Evolutionary conservation across 2,329 filamentous ascomycete species (phyloP).

Genomic region (Gliomastix tumulicola): DNA sequence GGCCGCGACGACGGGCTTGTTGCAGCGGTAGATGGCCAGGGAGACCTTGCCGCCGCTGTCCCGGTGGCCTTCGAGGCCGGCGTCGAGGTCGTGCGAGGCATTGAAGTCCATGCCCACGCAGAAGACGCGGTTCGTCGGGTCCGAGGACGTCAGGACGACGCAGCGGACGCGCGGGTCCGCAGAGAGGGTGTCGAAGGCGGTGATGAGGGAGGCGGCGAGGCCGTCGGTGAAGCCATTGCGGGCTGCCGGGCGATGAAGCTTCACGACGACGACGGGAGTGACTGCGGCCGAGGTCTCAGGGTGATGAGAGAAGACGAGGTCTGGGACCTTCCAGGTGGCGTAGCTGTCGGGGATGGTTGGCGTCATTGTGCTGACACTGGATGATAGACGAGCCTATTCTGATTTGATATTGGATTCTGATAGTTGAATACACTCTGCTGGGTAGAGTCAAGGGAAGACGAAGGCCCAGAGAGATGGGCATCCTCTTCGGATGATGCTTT

Average conservation of each 20-base stretch:
- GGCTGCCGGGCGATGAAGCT: constrained; percentile 56
- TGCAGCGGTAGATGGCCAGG: constrained; percentile 48
- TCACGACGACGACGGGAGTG: constrained; percentile 56
- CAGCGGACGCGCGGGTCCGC: constrained; percentile 45
- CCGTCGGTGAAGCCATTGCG: constrained; percentile 63
- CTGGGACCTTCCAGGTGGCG: constrained; percentile 28
- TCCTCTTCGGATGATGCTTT: too few relatives aligned
- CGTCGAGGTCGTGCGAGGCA: constrained; percentile 15
- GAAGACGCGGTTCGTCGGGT: constrained; percentile 41
- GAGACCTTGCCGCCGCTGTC: constrained; percentile 46
- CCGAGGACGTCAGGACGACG: constrained; percentile 47
- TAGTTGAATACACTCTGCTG: too few relatives aligned
- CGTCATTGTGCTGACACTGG: background rate
- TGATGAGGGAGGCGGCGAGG: constrained; percentile 56
- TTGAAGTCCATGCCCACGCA: constrained; percentile 53
- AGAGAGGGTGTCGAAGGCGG: constrained; percentile 43
- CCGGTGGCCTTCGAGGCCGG: constrained; percentile 25
- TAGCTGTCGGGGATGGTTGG: constrained; percentile 26
- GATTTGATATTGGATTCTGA: too few relatives aligned
- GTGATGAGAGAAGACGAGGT: constrained; percentile 41
- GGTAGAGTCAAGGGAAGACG: too few relatives aligned
- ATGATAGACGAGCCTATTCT: too few relatives aligned
- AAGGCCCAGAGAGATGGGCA: too few relatives aligned
- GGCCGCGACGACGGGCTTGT: constrained; percentile 51
- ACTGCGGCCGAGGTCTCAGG: constrained; percentile 41